Conservation (phyloP, 2,329 filamentous ascomycete species). For the Tolypocladium tropicale region DNA sequence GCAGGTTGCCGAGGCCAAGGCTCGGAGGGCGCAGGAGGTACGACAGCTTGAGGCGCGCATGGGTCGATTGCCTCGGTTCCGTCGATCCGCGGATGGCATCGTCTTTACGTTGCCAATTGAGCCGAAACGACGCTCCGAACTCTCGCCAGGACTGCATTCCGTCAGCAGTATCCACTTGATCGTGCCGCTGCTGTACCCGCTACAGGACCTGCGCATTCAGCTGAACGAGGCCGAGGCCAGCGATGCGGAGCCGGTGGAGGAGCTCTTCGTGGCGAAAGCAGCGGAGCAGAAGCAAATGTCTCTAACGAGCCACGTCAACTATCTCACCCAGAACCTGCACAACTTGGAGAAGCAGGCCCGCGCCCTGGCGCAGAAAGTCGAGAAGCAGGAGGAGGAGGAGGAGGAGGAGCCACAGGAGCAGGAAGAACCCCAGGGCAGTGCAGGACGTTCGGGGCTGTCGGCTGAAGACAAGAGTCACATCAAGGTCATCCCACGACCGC, state of each 20-base stretch:
- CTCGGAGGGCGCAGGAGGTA: conserved; percentile 53
- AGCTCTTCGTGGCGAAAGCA: conserved; percentile 51
- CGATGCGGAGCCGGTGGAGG: conserved; percentile 54
- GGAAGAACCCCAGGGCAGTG: conserved; percentile 3
- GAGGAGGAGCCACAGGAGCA: background rate
- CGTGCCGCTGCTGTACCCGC: conserved; percentile 61
- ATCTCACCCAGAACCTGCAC: conserved; percentile 61
- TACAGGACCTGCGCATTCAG: conserved; percentile 56
- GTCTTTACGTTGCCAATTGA: conserved; percentile 63
- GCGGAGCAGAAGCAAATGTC: conserved; percentile 47
- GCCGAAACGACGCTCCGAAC: conserved; percentile 46
- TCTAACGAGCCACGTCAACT: conserved; percentile 66
- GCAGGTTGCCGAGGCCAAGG: conserved; percentile 52
- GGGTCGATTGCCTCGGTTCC: conserved; percentile 55
- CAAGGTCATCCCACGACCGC: conserved; percentile 62
- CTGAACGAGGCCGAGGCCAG: conserved; percentile 51
- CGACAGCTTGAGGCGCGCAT: conserved; percentile 68
- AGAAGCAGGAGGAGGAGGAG: conserved; percentile 2
- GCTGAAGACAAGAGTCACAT: conserved; percentile 52
- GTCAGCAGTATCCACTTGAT: conserved; percentile 57
- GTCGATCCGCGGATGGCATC: conserved; percentile 58
- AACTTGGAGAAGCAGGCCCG: conserved; percentile 48
- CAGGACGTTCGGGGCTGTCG: conserved; percentile 5
- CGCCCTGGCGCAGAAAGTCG: conserved; percentile 7
- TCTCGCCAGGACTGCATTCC: conserved; percentile 50